These are phyloP conservation scores for Penicillium corylophilum DNA, from an alignment of 2,329 filamentous ascomycete species.

Conservation along the genomic window DNA sequence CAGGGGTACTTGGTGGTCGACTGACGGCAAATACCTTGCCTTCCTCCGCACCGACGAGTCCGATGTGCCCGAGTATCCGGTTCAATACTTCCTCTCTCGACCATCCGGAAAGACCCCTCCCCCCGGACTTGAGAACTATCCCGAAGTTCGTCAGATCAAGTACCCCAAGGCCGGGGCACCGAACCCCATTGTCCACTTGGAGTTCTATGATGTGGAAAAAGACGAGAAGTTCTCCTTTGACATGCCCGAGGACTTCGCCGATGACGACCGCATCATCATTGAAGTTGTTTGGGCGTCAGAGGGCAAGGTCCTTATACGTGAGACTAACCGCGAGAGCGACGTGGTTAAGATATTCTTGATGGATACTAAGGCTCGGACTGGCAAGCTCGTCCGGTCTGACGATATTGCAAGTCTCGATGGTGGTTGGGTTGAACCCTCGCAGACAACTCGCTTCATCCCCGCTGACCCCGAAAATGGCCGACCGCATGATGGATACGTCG, in stretches of 20 bases:
- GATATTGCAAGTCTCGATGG: slow-evolving; percentile 85
- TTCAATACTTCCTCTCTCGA: slow-evolving; percentile 88
- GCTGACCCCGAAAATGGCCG: slow-evolving; percentile 75
- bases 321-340: slow-evolving; percentile 93
- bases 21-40: slow-evolving; percentile 82
- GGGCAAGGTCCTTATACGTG: slow-evolving; percentile 77
- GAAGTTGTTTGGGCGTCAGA: slow-evolving; percentile 87
- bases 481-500: slow-evolving; percentile 83
- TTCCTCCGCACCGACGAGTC: slow-evolving; percentile 95
- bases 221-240: slow-evolving; percentile 77
- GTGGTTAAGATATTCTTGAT: slow-evolving; percentile 83
- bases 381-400: slow-evolving; percentile 74
- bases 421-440: slow-evolving; percentile 94
- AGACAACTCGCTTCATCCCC: slow-evolving; percentile 81
- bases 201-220: slow-evolving; percentile 82
- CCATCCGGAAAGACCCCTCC: slow-evolving; percentile 71
- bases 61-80: slow-evolving; percentile 82
- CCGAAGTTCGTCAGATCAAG: slow-evolving; percentile 88
- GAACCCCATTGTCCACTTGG: slow-evolving; percentile 83
- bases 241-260: slow-evolving; percentile 72
- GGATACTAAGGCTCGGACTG: slow-evolving; percentile 70
- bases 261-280: slow-evolving; percentile 84
- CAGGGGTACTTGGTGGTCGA: slow-evolving; percentile 92
- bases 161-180: slow-evolving; percentile 95
- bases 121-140: slow-evolving; percentile 79